Percentiles rank a stretch among this genome's conserved stretches.
These are phyloP conservation scores for Turritis glabra DNA, from an alignment of 345 rosid genomes.

Conservation along the genomic window DNA sequence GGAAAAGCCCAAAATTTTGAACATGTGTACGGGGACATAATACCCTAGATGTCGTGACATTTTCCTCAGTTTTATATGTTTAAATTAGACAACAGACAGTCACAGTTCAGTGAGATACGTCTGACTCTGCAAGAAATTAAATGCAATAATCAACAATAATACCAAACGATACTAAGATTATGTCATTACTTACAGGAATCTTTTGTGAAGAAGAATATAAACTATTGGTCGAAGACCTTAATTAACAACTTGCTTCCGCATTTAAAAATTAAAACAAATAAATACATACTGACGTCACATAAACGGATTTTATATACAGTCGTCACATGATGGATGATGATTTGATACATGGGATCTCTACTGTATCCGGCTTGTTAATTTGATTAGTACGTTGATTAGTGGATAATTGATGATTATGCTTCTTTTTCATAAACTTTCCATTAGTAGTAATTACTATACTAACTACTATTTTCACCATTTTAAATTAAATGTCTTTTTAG, in stretches of 20 bases:
- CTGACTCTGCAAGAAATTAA: constrained; percentile 22
- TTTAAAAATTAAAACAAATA: too few relatives aligned
- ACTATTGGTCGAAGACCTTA: constrained; percentile 21
- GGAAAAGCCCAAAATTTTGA: constrained; percentile 14
- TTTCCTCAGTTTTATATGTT: constrained; percentile 5
- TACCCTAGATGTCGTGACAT: constrained; percentile 21
- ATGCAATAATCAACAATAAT: constrained; percentile 21
- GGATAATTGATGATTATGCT: constrained; percentile 2
- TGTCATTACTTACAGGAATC: constrained; percentile 25
- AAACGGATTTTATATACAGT: neutral
- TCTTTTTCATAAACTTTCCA: neutral
- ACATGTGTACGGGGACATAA: constrained; percentile 32
- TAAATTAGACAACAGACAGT: neutral
- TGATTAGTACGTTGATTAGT: neutral
- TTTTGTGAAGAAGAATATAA: neutral
- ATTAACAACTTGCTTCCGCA: constrained; percentile 16
- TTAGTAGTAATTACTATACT: constrained; percentile 19
- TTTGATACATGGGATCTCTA: constrained; percentile 23
- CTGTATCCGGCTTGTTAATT: neutral
- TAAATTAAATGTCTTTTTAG: neutral
- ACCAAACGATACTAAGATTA: constrained; percentile 19
- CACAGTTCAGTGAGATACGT: constrained; percentile 25
- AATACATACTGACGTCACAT: too few relatives aligned
- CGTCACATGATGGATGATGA: constrained; percentile 12
- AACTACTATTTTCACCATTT: neutral